Base-by-base conservation (phyloP, 2,329 filamentous ascomycete species). In the Ascochyta clinopodiicola region DNA sequence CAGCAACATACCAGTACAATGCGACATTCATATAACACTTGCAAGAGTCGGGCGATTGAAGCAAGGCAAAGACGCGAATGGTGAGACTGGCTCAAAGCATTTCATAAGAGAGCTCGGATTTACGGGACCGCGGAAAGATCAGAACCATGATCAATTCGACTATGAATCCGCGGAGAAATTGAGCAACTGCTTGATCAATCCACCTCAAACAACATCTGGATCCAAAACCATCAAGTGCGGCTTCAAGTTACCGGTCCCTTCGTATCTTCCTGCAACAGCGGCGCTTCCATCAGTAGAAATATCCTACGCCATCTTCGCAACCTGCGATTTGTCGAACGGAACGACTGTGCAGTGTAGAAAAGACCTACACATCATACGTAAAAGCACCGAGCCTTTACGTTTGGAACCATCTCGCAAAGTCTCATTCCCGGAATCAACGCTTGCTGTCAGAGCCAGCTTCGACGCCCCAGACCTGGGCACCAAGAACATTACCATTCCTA, bases 331-430 rank as follows among this genome's bases (percentile, higher is more conserved):
- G 27, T 38, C 48, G 2, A 48, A 40, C 12, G 48, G 54, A 3
- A 44, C 37, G n/a, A 22, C 39, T 9, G 15, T 15, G 25, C 54
- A 43, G 2, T 24, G 32, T 4, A 51, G 29, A 6, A 43, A 57
- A 34, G 39, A 44, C 6, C 4, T 57, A 7, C 48, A 19, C 21
- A 44, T 57, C 19, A 15, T 40, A 8, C 54, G 54, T 21, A 2
- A 36, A 5, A 31, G 22, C n/a, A 22, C 27, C 8, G 38, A 32
- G 5, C 8, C 10, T 1, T 7, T 44, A 4, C 21, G 31, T n/a
- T 44, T 57, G n/a, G 47, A 57, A 13, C 44, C 54, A 31, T 51
- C 48, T 29, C 48, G 38, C 34, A 57, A 34, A 21, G 44, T 57
- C 2, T 44, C 54, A 2, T 57, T 51, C 17, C 48, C 54, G 21